A percentile compares a stretch with the other conserved stretches of the same genome.
These are phyloP conservation scores for Neurospora sp. DNA, from an alignment of 495 filamentous ascomycete genomes.

Conservation along the genomic window DNA sequence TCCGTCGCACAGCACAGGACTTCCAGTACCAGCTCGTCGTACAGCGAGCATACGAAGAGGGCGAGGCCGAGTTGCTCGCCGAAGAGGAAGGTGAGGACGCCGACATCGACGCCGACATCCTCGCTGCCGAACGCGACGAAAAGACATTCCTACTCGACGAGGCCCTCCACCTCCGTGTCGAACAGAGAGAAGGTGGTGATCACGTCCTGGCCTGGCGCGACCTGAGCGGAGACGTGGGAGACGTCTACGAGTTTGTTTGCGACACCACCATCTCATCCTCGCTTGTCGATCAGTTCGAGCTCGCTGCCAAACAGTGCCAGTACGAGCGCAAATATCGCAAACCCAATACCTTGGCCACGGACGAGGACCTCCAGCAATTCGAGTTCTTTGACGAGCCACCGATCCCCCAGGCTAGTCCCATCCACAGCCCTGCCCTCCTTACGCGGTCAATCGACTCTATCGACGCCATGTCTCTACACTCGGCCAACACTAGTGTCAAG, in stretches of 20 bases:
- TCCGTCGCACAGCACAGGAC: constrained; percentile 84
- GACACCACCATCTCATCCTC: constrained; percentile 58
- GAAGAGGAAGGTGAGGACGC: constrained; percentile 77
- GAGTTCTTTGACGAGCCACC: constrained; percentile 68
- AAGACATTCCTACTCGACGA: constrained; percentile 94
- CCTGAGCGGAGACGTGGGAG: constrained; percentile 82
- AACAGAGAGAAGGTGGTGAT: constrained; percentile 64
- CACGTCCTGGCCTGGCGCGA: constrained; percentile 91
- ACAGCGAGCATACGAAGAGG: constrained; percentile 93
- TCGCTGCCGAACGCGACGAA: constrained; percentile 76
- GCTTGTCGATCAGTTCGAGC: constrained; percentile 71
- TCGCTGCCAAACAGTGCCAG: constrained; percentile 82
- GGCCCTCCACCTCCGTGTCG: constrained; percentile 74
- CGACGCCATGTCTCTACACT: constrained; percentile 34
- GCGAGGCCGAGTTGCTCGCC: constrained; percentile 78
- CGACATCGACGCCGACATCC: constrained; percentile 54
- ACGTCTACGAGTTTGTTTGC: constrained; percentile 95
- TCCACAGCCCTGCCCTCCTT: constrained; percentile 50
- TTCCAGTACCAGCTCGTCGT: constrained; percentile 96
- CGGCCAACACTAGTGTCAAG: constrained; percentile 25
- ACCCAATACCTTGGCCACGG: constrained; percentile 67
- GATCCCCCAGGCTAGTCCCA: constrained; percentile 73
- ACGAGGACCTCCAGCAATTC: constrained; percentile 71
- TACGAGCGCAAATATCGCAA: constrained; percentile 90
- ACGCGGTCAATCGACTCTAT: constrained; percentile 36